Evolutionary conservation across 768 basidiomycete genomes (phyloP).

Genomic region (Leccinum ochraceum): DNA sequence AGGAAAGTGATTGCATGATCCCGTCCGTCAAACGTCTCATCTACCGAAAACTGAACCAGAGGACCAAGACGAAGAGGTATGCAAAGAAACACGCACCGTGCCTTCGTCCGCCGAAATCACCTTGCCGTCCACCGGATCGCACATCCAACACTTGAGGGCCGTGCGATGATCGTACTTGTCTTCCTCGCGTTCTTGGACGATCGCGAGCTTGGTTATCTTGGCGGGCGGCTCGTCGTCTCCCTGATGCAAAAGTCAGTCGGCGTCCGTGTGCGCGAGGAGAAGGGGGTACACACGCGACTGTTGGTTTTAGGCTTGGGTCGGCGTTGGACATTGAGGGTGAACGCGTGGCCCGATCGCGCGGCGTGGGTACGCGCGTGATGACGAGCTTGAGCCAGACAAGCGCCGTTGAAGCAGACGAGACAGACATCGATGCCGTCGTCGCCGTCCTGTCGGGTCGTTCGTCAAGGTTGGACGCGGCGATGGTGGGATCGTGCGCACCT

Average conservation of each 20-base stretch:
- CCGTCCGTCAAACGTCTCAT: slow-evolving; percentile 59
- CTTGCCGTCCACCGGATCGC: slow-evolving; percentile 51
- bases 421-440: slow-evolving; percentile 86
- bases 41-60: slow-evolving; percentile 29
- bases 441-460: slow-evolving; percentile 51
- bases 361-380: slow-evolving; percentile 77
- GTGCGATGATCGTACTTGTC: slow-evolving; percentile 80
- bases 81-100: slow-evolving; percentile 30
- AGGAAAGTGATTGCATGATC: slow-evolving; percentile 81
- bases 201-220: slow-evolving; percentile 89
- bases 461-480: slow-evolving; percentile 3
- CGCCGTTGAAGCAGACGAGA: slow-evolving; percentile 92
- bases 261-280: not conserved
- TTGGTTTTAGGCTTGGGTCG: slow-evolving; percentile 56
- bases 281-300: slow-evolving; percentile 57
- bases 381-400: slow-evolving; percentile 62
- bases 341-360: slow-evolving; percentile 68
- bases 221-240: slow-evolving; percentile 78
- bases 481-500: slow-evolving; percentile 47
- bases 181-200: slow-evolving; percentile 82
- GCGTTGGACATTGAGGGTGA: slow-evolving; percentile 82
- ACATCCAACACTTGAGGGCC: slow-evolving; percentile 74
- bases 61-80: not conserved
- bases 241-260: slow-evolving; percentile 37
- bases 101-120: slow-evolving; percentile 42